Conservation (phyloP, 768 basidiomycete genomes). For the Guyanaporus albipodus region DNA sequence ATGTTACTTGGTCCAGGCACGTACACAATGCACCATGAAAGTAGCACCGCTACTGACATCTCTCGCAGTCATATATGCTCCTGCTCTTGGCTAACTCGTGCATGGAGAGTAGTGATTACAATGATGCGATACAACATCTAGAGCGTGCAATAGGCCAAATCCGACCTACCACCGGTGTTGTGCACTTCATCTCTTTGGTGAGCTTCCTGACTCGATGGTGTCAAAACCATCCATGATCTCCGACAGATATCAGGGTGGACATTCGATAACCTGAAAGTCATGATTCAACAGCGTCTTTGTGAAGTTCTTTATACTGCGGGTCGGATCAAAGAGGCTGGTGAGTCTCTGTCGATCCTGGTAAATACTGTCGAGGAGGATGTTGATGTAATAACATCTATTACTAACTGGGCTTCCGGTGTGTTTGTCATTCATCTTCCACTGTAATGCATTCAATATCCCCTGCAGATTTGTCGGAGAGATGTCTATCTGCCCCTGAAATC, state of each 20-base stretch:
- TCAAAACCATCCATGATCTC: not conserved
- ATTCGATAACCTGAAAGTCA: not conserved
- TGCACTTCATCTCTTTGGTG: not conserved
- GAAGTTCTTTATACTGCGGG: not conserved
- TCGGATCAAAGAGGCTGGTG: not conserved
- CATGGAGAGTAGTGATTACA: not conserved
- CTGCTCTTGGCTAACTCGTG: not conserved
- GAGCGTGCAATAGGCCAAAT: not conserved
- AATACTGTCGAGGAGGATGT: not conserved
- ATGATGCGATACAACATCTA: not conserved
- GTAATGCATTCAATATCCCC: not conserved
- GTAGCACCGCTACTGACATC: not conserved
- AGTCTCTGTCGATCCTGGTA: not conserved
- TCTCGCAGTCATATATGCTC: not conserved
- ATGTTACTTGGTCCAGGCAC: not conserved
- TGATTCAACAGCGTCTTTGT: not conserved
- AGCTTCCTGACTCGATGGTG: not conserved
- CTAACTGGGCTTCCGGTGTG: not conserved
- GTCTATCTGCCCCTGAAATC: not conserved
- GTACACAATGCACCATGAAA: not conserved
- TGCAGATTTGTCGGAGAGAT: not conserved
- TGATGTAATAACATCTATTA: not conserved
- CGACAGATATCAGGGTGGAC: not conserved
- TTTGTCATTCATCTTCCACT: not conserved
- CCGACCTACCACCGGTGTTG: not conserved